These are phyloP conservation scores for Berkeleyomyces rouxiae DNA, from an alignment of 2,329 filamentous ascomycete genomes.

Conservation along the genomic window DNA sequence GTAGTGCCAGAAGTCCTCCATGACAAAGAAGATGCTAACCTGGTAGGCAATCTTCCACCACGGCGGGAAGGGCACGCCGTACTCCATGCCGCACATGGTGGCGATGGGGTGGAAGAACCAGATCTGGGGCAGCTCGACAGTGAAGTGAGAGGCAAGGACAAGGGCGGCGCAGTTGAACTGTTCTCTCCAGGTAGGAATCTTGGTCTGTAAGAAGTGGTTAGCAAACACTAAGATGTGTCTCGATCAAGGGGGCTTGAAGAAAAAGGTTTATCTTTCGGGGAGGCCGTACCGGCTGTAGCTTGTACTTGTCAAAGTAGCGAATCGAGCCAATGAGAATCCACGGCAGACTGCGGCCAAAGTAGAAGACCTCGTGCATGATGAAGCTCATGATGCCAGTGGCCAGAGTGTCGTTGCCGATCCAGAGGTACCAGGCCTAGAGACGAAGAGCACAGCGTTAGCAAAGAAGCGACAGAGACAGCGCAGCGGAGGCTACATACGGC, in stretches of 20 bases:
- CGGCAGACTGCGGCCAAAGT: conserved; percentile 80
- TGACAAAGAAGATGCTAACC: conserved; percentile 81
- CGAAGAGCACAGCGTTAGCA: conserved; percentile 11
- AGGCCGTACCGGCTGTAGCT: conserved; percentile 63
- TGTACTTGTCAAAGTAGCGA: conserved; percentile 79
- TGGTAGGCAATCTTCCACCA: conserved; percentile 77
- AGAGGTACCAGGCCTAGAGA: conserved; percentile 70
- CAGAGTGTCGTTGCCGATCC: conserved; percentile 93
- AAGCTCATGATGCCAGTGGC: conserved; percentile 98
- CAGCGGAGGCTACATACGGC: conserved; percentile 36
- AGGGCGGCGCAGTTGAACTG: conserved; percentile 89
- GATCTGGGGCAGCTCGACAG: conserved; percentile 94
- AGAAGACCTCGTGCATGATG: conserved; percentile 80
- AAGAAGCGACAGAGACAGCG: background rate
- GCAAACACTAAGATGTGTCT: background rate
- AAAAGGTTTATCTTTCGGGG: background rate
- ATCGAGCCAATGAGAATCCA: conserved; percentile 87
- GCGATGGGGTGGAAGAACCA: conserved; percentile 98
- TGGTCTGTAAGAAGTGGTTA: conserved; percentile 29
- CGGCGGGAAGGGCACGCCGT: conserved; percentile 75
- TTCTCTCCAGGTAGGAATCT: conserved; percentile 81
- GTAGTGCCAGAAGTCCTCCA: conserved; percentile 98
- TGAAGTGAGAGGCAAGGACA: conserved; percentile 90
- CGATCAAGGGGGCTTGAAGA: background rate
- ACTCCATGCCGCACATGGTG: conserved; percentile 77